A percentile compares a stretch with the other conserved stretches of the same genome.
phyloP scores from a whole-genome alignment of 2,329 filamentous ascomycete genomes.

The Aspergillus ochraceoroseus region DNA sequence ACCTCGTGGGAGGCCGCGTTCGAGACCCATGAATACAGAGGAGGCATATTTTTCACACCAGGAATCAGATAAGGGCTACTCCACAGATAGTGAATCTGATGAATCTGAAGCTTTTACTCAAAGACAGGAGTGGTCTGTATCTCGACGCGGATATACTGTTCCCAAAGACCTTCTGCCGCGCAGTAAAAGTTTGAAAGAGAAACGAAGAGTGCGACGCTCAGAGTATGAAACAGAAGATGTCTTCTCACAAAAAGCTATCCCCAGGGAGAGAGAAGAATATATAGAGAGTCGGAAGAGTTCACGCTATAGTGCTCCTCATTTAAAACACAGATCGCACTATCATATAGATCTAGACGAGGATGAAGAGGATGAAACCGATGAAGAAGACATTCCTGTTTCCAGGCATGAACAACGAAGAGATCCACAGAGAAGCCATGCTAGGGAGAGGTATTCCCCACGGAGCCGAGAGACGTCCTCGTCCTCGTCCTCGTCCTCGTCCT shows the following conservation, averaged over 20 bases:
- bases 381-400: conserved; percentile 30
- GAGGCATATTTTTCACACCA: conserved; percentile 13
- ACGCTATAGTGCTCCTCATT: conserved; percentile 10
- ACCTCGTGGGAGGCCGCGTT: conserved; percentile 8
- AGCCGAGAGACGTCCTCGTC: conserved; percentile 34
- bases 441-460: conserved; percentile 28
- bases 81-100: conserved; percentile 18
- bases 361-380: conserved; percentile 21
- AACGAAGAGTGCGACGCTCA: conserved; percentile 4
- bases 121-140: conserved; percentile 10
- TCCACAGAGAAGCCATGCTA: conserved; percentile 25
- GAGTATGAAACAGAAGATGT: conserved; percentile 11
- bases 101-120: conserved; percentile 7
- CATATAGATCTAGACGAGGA: conserved; percentile 18
- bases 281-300: conserved; percentile 10
- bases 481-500: conserved; percentile 3
- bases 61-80: conserved; percentile 11
- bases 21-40: conserved; percentile 7
- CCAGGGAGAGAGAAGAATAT: conserved; percentile 10
- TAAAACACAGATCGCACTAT: conserved; percentile 12
- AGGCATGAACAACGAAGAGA: conserved; percentile 25
- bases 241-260: conserved; percentile 1
- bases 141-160: conserved; percentile 4
- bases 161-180: conserved; percentile 10
- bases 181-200: conserved; percentile 11